Evolutionary conservation across 371 early-diverging fungal genomes (phyloP).

Genomic region (Mortierella sp.): DNA sequence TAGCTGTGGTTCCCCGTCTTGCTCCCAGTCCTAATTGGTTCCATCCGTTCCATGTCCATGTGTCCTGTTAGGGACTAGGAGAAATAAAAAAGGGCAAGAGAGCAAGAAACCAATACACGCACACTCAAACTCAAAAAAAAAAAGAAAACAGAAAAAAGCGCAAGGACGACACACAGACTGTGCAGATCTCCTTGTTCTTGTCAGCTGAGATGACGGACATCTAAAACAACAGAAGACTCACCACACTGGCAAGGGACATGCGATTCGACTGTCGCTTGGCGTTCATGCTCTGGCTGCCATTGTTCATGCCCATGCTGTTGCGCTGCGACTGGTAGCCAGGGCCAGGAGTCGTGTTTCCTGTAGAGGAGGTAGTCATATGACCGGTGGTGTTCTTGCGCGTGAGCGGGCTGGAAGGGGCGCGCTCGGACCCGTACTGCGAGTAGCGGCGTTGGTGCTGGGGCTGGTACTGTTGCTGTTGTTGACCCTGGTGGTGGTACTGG

Average conservation of each 20-base stretch:
- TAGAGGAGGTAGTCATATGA: conserved; percentile 18
- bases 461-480: conserved; percentile 58
- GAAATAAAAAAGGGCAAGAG: background rate
- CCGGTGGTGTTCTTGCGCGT: conserved; percentile 43
- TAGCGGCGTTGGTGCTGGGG: conserved; percentile 59
- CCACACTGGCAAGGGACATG: conserved; percentile 43
- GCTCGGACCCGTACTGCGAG: conserved; percentile 47
- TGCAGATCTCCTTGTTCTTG: background rate
- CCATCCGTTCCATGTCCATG: too few relatives aligned
- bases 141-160: background rate
- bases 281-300: conserved; percentile 32
- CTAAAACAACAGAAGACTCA: conserved; percentile 21
- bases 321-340: conserved; percentile 43
- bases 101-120: background rate
- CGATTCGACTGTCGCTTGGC: conserved; percentile 49
- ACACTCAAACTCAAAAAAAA: background rate
- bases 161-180: background rate
- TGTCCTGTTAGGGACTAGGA: too few relatives aligned
- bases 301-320: conserved; percentile 31
- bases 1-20: too few relatives aligned
- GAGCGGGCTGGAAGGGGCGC: conserved; percentile 33
- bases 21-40: too few relatives aligned
- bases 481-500: conserved; percentile 37
- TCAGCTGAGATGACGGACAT: conserved; percentile 9
- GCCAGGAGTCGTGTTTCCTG: conserved; percentile 18